Evolutionary conservation across 345 rosid genomes (phyloP).

Genomic region (Eucalyptus pumila): DNA sequence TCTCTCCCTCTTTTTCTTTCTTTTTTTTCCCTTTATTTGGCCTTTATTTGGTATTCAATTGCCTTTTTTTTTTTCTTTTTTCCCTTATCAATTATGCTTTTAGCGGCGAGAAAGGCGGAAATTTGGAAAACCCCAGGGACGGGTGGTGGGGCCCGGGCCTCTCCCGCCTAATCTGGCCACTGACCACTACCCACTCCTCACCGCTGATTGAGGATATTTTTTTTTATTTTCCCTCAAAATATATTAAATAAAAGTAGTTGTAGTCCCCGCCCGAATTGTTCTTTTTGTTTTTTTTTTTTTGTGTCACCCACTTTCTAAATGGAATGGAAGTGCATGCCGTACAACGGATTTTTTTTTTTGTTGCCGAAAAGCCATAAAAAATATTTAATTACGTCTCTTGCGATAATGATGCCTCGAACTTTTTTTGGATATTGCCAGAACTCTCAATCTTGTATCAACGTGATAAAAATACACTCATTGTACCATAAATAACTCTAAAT

Average conservation of each 20-base stretch:
- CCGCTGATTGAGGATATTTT: background rate
- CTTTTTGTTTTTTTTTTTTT: too few relatives aligned
- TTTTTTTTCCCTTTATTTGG: background rate
- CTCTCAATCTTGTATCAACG: accelerated
- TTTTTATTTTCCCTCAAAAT: background rate
- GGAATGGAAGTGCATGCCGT: background rate
- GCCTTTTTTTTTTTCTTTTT: background rate
- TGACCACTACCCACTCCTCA: background rate
- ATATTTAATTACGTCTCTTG: background rate
- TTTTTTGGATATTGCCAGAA: background rate
- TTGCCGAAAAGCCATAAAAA: background rate
- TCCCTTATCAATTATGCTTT: background rate
- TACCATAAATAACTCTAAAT: background rate
- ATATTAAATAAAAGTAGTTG: background rate
- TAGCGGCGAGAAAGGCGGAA: constrained; percentile 39
- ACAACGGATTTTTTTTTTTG: background rate
- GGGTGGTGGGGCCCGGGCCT: background rate
- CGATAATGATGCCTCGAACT: background rate
- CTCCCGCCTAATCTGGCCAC: background rate
- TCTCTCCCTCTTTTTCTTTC: background rate
- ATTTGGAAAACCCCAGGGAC: background rate
- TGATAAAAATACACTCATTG: background rate
- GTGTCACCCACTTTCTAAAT: background rate
- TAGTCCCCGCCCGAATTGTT: background rate
- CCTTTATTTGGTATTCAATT: background rate